Evolutionary conservation across 768 basidiomycete genomes (phyloP).

Genomic region (Galerina sulciceps): DNA sequence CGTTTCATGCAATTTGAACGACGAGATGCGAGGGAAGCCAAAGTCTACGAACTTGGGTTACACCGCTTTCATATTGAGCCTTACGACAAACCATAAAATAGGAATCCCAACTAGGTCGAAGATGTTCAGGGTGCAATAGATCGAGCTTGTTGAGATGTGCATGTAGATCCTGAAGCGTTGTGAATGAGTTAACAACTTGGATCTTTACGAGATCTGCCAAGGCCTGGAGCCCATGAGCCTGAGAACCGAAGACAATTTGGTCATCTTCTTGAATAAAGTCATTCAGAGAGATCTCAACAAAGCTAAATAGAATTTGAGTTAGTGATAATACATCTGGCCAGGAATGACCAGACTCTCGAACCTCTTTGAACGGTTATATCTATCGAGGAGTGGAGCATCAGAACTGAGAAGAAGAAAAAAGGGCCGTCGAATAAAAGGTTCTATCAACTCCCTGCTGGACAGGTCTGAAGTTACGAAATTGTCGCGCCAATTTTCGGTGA

Average conservation of each 20-base stretch:
- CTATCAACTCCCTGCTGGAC: conserved; percentile 55
- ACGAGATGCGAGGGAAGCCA: conserved; percentile 88
- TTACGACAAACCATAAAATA: conserved; percentile 86
- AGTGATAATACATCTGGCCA: not conserved
- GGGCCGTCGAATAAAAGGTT: conserved; percentile 80
- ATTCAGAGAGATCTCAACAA: conserved; percentile 51
- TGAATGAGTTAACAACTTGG: conserved; percentile 68
- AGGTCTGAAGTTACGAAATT: conserved; percentile 86
- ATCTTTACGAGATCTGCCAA: conserved; percentile 60
- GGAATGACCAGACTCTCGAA: conserved; percentile 28
- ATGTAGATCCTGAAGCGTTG: conserved; percentile 55
- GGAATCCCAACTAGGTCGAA: conserved; percentile 92
- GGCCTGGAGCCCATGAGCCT: conserved; percentile 27
- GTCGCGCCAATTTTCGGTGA: conserved; percentile 80
- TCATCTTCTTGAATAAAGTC: conserved; percentile 81
- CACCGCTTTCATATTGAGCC: not conserved
- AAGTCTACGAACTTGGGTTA: conserved; percentile 51
- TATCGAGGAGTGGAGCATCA: conserved; percentile 78
- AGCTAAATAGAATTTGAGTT: conserved; percentile 2
- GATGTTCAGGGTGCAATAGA: conserved; percentile 70
- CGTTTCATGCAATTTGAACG: conserved; percentile 98
- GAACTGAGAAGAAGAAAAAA: conserved; percentile 86
- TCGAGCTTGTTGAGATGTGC: conserved; percentile 69
- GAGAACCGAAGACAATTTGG: conserved; percentile 60
- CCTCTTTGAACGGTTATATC: conserved; percentile 66